Evolutionary conservation across 1,284 basidiomycete species (phyloP).

Genomic region (Leccinum fuscescens): DNA sequence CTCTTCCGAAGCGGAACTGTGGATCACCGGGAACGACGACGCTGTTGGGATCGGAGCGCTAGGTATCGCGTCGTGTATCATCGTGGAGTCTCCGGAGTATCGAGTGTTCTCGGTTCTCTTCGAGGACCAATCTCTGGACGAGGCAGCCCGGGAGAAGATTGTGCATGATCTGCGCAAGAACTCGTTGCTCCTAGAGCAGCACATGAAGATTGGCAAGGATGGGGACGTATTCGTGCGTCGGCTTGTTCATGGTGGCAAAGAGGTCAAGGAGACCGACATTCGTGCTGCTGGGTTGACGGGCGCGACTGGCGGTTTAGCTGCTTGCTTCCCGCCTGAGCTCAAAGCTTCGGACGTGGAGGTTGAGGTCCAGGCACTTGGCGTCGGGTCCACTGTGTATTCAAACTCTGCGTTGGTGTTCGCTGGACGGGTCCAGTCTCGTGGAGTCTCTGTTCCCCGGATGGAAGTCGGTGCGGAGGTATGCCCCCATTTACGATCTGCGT

Average conservation of each 20-base stretch:
- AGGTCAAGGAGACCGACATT: slow-evolving; percentile 10
- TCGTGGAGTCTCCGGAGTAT: slow-evolving; percentile 31
- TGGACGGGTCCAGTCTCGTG: slow-evolving; percentile 16
- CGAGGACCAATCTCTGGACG: slow-evolving; percentile 29
- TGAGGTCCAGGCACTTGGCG: slow-evolving; percentile 15
- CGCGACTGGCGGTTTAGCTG: slow-evolving; percentile 13
- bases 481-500: neutral
- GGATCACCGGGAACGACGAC: slow-evolving; percentile 31
- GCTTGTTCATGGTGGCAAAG: slow-evolving; percentile 22
- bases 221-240: slow-evolving; percentile 26
- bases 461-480: slow-evolving; percentile 13
- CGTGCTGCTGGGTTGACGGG: slow-evolving; percentile 17
- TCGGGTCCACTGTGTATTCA: slow-evolving; percentile 1
- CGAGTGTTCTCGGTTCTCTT: slow-evolving; percentile 29
- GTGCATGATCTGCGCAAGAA: no score
- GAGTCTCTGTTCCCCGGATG: slow-evolving; percentile 3
- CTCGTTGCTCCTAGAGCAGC: slow-evolving; percentile 9
- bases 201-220: slow-evolving; percentile 27
- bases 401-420: slow-evolving; percentile 15
- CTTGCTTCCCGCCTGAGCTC: slow-evolving; percentile 17
- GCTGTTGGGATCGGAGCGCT: slow-evolving; percentile 32
- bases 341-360: slow-evolving; percentile 16
- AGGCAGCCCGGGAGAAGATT: neutral
- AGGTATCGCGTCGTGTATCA: slow-evolving; percentile 28
- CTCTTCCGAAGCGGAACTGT: slow-evolving; percentile 6